These are phyloP conservation scores for Rachicladosporium sp. DNA, from an alignment of 2,329 filamentous ascomycete species.

Conservation along the genomic window DNA sequence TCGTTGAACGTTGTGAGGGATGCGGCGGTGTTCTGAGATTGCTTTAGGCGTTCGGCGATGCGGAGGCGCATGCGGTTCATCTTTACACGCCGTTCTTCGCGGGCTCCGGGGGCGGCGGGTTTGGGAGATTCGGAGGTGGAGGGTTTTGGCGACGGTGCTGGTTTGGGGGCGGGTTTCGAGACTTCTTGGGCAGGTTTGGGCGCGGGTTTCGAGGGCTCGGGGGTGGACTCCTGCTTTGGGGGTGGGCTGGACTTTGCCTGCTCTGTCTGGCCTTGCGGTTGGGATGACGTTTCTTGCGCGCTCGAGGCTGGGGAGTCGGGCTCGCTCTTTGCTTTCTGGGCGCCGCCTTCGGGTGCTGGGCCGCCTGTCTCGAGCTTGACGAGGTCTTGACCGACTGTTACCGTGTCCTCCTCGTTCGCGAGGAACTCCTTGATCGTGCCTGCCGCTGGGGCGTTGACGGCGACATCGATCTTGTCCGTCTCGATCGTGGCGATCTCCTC, in stretches of 20 bases:
- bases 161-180: conserved; percentile 19
- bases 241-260: conserved; percentile 25
- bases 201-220: conserved; percentile 33
- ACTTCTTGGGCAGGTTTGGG: conserved; percentile 26
- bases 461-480: conserved; percentile 98
- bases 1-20: conserved; percentile 98
- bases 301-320: conserved; percentile 48
- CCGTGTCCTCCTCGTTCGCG: conserved; percentile 87
- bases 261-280: conserved; percentile 39
- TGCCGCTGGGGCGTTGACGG: conserved; percentile 84
- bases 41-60: conserved; percentile 95
- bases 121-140: conserved; percentile 31
- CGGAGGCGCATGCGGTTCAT: conserved; percentile 99
- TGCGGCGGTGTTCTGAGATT: conserved; percentile 96
- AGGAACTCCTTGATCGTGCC: conserved; percentile 87
- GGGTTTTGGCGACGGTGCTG: conserved; percentile 23
- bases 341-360: conserved; percentile 37
- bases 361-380: conserved; percentile 74
- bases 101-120: conserved; percentile 45
- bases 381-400: conserved; percentile 85
- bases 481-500: conserved; percentile 98
- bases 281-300: conserved; percentile 44
- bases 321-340: conserved; percentile 41
- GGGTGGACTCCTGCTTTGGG: conserved; percentile 26
- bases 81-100: conserved; percentile 88